Evolutionary conservation across 495 filamentous ascomycete genomes (phyloP).

Genomic region (Tuber melanosporum): DNA sequence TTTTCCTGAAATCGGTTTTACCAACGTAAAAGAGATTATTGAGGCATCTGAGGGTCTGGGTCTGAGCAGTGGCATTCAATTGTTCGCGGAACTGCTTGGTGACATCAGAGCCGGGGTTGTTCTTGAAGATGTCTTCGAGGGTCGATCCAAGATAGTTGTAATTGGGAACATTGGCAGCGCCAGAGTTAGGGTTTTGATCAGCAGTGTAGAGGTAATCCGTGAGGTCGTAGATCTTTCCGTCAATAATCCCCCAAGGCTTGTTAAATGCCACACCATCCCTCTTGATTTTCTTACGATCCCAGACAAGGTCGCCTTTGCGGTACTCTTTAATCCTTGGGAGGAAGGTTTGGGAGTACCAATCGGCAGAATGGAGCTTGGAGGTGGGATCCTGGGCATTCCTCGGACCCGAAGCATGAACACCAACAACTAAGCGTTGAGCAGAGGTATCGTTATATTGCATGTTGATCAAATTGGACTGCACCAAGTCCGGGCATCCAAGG

Average conservation of each 20-base stretch:
- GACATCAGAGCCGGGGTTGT: conserved; percentile 73
- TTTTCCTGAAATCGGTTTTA: conserved; percentile 73
- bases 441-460: conserved; percentile 55
- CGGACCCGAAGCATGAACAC: conserved; percentile 61
- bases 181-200: conserved; percentile 24
- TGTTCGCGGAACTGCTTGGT: conserved; percentile 51
- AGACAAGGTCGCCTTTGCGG: conserved; percentile 80
- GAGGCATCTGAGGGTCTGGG: conserved; percentile 61
- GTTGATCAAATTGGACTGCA: conserved; percentile 48
- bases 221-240: conserved; percentile 73
- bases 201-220: conserved; percentile 80
- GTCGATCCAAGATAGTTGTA: conserved; percentile 64
- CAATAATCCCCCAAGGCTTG: conserved; percentile 73
- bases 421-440: conserved; percentile 45
- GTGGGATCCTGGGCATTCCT: conserved; percentile 49
- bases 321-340: conserved; percentile 73
- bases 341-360: conserved; percentile 73
- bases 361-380: conserved; percentile 53
- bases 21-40: conserved; percentile 78
- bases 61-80: conserved; percentile 43
- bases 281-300: conserved; percentile 51
- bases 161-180: conserved; percentile 44
- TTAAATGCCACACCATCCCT: conserved; percentile 57
- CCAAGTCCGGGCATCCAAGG: conserved; percentile 64
- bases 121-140: conserved; percentile 59